Percentiles rank a stretch among this genome's conserved stretches.
Evolutionary conservation across 2,329 filamentous ascomycete genomes (phyloP).

Genomic region (Cladosporium oxysporum): DNA sequence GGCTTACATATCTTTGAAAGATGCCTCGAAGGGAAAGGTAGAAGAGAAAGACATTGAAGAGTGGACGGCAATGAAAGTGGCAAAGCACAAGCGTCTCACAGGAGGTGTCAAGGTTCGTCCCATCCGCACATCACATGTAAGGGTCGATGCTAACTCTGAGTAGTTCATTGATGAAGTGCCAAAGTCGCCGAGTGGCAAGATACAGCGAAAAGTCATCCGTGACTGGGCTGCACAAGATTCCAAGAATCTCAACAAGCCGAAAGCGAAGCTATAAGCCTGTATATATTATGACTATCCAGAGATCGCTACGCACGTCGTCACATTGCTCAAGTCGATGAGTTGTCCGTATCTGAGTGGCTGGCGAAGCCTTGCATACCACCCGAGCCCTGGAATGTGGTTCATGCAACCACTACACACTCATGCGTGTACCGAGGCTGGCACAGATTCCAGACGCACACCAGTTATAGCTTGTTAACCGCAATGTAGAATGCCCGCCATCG

Average conservation of each 20-base stretch:
- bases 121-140: background rate
- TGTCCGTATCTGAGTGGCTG: background rate
- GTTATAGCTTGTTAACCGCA: background rate
- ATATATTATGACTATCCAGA: background rate
- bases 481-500: background rate
- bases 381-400: constrained; percentile 23
- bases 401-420: constrained; percentile 26
- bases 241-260: constrained; percentile 33
- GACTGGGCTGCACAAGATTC: constrained; percentile 44
- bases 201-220: constrained; percentile 46
- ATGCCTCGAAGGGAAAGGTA: constrained; percentile 32
- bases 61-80: constrained; percentile 48
- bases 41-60: constrained; percentile 46
- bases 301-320: background rate
- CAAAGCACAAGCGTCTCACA: constrained; percentile 49
- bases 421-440: constrained; percentile 25
- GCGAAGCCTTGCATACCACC: background rate
- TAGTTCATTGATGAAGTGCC: constrained; percentile 50
- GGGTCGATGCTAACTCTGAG: background rate
- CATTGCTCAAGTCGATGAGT: no score
- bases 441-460: background rate
- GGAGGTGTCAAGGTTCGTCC: constrained; percentile 40
- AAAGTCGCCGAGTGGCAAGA: constrained; percentile 51
- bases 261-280: constrained; percentile 29
- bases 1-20: constrained; percentile 46